Base-by-base conservation (phyloP, 2,329 filamentous ascomycete species). In the Colletotrichum incanum region DNA sequence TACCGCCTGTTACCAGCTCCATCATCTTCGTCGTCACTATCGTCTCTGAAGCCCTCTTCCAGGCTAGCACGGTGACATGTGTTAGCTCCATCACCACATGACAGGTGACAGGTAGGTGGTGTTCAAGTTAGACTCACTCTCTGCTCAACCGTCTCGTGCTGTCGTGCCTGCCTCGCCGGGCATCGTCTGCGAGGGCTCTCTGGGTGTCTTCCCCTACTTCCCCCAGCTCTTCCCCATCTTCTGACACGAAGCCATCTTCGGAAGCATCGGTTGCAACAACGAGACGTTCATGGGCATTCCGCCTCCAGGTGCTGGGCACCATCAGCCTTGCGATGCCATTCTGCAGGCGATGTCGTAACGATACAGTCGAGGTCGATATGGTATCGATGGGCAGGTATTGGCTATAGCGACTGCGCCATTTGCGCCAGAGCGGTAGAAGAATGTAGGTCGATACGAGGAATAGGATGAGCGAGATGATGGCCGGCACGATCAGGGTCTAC, bases 371-470 rank as follows among this genome's bases (percentile, higher is more conserved):
- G 62, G 85, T 88, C 28, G 89, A 89, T 72, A 93, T 89, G 41
- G 86, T 84, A 73, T 93, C 88, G 74, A 94, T 82, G 0, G 93
- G 93, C 1, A 94, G 88, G 78, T 95, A 95, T 73, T 93, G 91
- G 78, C 90, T 88, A 80, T 94, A 94, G 72, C 92, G 90, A 76
- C 87, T 88, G 74, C 89, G 91, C 81, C 94, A 93, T 68, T 87
- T 89, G 59, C 90, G 91, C 88, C 93, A 93, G 72, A 93, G 79
- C 2, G 93, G 93, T 34, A 93, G 78, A 73, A 94, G 77, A 76
- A 91, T 82, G 80, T 91, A 93, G 67, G 90, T 91, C 68, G 91
- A 82, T 70, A 91, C 69, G 76, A 94, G 81, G 81, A 93, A 95
- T 75, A 94, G 83, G 73, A 89, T 81, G 59, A 94, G 86, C 56